Evolutionary conservation across 2,329 filamentous ascomycete genomes (phyloP), one percentile per base, ranked within the genome.

Genomic region (Knufia fluminis): DNA sequence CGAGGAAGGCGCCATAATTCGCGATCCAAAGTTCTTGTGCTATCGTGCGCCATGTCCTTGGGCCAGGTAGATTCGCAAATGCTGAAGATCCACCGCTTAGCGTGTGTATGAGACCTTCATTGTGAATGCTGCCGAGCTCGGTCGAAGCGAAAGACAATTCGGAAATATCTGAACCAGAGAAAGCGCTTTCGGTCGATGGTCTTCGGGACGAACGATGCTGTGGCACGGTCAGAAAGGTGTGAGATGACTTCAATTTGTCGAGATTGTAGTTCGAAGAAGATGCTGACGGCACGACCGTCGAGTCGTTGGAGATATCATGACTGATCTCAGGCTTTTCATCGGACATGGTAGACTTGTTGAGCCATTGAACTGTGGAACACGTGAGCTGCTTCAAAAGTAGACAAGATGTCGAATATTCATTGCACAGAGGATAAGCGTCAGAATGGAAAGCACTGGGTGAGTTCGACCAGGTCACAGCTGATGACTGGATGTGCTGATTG

Each of bases 1-100:
- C 86, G 39, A 89, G 71, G 19, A 84, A 71, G 17, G 90, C 75
- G 1, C 86, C 85, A 57, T 83, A 82, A 60, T 92, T 89, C 48
- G 71, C 69, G 3, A 66, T 55, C 83, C 83, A 88, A 55, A 79
- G 71, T 12, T 60, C 57, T 61, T 51, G 38, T 54, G 61, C 24
- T 38, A 31, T 46, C 19, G 50, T 57, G 39, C 54, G 59, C 60
- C 62, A 61, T 51, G 62, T 60, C 45, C 60, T 48, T 52, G 59
- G 52, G 52, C 54, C 57, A 38, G 32, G 51, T 24, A 52, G 36
- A 32, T 28, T 16, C n/a, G 41, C 28, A 20, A 48, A 38, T 2
- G 17, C 38, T 22, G 48, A 32, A 44, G 35, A 46, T 8, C 8
- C 38, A 10, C 50, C 46, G 6, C 54, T 53, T 19, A 52, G 31